Evolutionary conservation across 2,329 filamentous ascomycete species (phyloP).

Genomic region (Ophiocordyceps australis): DNA sequence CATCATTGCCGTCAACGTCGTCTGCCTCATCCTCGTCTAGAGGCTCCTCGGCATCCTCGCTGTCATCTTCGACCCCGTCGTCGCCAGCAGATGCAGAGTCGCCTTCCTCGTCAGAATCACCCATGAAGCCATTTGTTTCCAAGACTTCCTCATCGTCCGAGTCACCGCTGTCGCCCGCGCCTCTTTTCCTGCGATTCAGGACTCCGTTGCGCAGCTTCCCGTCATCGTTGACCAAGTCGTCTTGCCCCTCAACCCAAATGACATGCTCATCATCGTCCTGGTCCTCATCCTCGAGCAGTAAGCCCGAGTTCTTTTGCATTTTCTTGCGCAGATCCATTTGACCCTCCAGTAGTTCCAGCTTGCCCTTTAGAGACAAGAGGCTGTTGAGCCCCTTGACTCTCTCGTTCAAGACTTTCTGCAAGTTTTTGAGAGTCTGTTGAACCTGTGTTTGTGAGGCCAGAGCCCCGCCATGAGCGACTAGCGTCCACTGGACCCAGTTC

Average conservation of each 20-base stretch:
- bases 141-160: constrained; percentile 42
- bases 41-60: constrained; percentile 26
- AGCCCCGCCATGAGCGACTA: constrained; percentile 82
- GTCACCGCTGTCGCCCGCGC: constrained; percentile 29
- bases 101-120: constrained; percentile 42
- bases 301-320: constrained; percentile 31
- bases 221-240: constrained; percentile 28
- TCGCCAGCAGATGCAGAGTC: constrained; percentile 20
- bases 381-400: constrained; percentile 67
- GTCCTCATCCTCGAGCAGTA: constrained; percentile 25
- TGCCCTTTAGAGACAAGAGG: constrained; percentile 78
- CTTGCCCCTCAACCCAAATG: constrained; percentile 76
- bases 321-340: constrained; percentile 67
- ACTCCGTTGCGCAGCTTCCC: constrained; percentile 16
- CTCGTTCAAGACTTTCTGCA: constrained; percentile 79
- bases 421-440: constrained; percentile 54
- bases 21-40: constrained; percentile 41
- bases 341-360: constrained; percentile 82
- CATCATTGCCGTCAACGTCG: constrained; percentile 40
- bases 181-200: constrained; percentile 17
- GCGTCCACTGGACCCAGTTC: constrained; percentile 90
- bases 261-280: constrained; percentile 48
- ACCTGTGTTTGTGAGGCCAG: constrained; percentile 75
- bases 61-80: constrained; percentile 21
- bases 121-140: constrained; percentile 32